Conservation (phyloP, 331 rosid species). For the Saraca asoca region DNA sequence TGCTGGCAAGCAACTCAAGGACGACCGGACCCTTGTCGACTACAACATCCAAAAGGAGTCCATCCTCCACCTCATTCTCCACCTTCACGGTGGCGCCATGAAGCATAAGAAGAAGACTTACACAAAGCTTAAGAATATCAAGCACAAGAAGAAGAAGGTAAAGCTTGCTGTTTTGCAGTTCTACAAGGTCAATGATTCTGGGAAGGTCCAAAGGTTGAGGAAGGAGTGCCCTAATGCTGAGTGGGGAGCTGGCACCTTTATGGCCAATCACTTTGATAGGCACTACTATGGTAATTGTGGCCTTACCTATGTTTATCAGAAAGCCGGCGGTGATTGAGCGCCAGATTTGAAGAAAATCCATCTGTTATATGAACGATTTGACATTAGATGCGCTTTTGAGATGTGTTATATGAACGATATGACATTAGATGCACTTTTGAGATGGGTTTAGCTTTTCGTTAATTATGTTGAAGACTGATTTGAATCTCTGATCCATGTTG, state of each 20-base stretch:
- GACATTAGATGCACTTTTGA: too few species aligned
- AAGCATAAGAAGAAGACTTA: constrained; percentile 46
- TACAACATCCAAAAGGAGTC: too few species aligned
- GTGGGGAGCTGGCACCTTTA: constrained; percentile 37
- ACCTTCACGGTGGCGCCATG: constrained; percentile 8
- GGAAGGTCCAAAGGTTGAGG: constrained; percentile 37
- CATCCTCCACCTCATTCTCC: too few species aligned
- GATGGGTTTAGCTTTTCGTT: too few species aligned
- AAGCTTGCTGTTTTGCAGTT: constrained; percentile 41
- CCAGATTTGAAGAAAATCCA: too few species aligned
- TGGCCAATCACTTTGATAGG: constrained; percentile 44
- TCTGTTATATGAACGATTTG: too few species aligned
- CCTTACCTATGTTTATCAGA: constrained; percentile 40
- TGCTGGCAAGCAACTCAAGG: too few species aligned
- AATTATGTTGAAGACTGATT: too few species aligned
- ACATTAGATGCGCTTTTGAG: too few species aligned
- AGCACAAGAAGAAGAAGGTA: constrained; percentile 46
- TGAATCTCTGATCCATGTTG: too few species aligned
- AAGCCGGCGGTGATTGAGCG: background rate
- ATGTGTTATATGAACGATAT: too few species aligned
- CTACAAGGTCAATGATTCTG: constrained; percentile 42
- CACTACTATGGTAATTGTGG: constrained; percentile 46
- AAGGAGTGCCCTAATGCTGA: constrained; percentile 44
- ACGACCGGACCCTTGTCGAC: too few species aligned
- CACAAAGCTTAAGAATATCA: constrained; percentile 46